Evolutionary conservation across 495 filamentous ascomycete species (phyloP), one percentile per base, ranked within the genome.

Genomic region (Daldinia concentrica): DNA sequence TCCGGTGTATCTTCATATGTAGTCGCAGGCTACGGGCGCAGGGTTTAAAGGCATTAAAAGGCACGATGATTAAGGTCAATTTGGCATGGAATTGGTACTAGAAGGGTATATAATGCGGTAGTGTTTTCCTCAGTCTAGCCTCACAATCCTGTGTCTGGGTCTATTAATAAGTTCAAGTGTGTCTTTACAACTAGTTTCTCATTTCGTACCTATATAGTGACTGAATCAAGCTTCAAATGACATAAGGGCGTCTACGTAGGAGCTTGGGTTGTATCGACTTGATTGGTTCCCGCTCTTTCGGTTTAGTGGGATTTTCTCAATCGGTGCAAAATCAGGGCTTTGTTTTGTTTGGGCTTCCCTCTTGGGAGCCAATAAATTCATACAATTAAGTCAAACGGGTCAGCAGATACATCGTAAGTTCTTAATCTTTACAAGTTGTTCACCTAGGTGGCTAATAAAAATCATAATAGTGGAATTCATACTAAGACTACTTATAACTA

Each of bases 221-320:
- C 7, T 39, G 30, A 24, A 50, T 60, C 37, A n/a, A 43, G 12
- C 45, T 67, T 24, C 22, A 27, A 43, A 37, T 55, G 58, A 64
- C 60, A 64, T 60, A 64, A 59, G 67, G 67, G 45, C 12, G 43
- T 69, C 34, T 6, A 26, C 54, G 29, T 58, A 50, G 36, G 27
- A 56, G 56, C 36, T 66, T 41, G 9, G 43, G 6, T 19, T 26
- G 30, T 17, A 26, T 5, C 27, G 12, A 59, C 17, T 32, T 67
- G 69, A 72, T 72, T 72, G 69, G 69, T 30, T 72, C 58, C 69
- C 69, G 51, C 68, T 36, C 14, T 39, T 64, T 48, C 2, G 19
- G 11, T 48, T 62, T 62, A 71, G 68, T 58, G 48, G 62, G 56
- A 66, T 66, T 71, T 62, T 71, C 62, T 64, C 50, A 19, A 30